Percentiles rank a stretch among this genome's conserved stretches.
phyloP scores from a whole-genome alignment of 75 land plant genomes.

The Azolla pinnata region DNA sequence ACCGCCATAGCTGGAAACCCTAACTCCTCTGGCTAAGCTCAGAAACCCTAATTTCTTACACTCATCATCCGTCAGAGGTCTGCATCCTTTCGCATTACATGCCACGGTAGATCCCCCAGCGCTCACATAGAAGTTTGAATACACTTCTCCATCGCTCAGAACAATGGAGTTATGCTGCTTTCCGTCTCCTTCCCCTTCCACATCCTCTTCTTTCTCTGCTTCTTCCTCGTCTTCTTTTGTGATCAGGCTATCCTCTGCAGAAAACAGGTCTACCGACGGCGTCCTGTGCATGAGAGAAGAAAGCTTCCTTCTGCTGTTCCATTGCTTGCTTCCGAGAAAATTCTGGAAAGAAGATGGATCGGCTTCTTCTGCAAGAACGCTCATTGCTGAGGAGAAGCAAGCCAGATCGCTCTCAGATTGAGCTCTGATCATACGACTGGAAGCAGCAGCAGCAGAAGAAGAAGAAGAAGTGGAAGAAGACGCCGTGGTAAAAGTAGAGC shows the following conservation, averaged over 20 bases:
- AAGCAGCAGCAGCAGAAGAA: background rate
- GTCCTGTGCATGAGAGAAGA: background rate
- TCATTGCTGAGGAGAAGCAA: background rate
- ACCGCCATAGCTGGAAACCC: background rate
- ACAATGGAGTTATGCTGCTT: background rate
- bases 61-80: conserved; percentile 2
- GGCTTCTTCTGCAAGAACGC: background rate
- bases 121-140: background rate
- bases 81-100: conserved; percentile 1
- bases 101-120: background rate
- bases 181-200: too few species aligned
- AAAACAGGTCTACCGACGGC: background rate
- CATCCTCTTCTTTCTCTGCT: too few species aligned
- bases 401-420: background rate
- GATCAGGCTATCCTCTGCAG: background rate
- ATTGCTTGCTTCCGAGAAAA: background rate
- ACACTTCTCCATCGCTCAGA: conserved; percentile 2
- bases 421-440: background rate
- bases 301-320: background rate
- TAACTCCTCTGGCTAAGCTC: background rate
- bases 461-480: background rate
- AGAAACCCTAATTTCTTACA: background rate
- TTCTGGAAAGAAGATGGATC: background rate
- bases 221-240: too few species aligned
- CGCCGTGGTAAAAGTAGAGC: too few species aligned